A percentile compares a stretch with the other conserved stretches of the same genome.
These are phyloP conservation scores for Fagus crenata DNA, from an alignment of 306 rosid genomes.

Conservation along the genomic window DNA sequence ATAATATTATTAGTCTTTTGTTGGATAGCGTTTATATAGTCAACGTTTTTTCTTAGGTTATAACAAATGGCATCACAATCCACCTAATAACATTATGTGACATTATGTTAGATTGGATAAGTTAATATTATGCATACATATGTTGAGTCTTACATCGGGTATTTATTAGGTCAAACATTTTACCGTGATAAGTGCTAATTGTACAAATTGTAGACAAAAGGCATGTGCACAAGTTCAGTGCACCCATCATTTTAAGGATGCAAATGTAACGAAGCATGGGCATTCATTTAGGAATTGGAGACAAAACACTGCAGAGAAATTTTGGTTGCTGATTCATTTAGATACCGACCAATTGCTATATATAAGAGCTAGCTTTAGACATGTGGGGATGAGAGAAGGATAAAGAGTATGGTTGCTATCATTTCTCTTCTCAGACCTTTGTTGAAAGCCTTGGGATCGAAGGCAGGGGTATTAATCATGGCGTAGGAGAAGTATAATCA, in stretches of 20 bases:
- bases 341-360: slow-evolving; percentile 21
- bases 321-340: neutral
- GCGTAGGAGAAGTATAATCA: slow-evolving; percentile 46
- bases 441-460: slow-evolving; percentile 76
- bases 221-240: neutral
- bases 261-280: neutral
- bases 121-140: too few species aligned
- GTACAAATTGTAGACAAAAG: neutral
- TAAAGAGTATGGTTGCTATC: slow-evolving; percentile 54
- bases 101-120: too few species aligned
- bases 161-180: too few species aligned
- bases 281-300: slow-evolving; percentile 1
- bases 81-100: too few species aligned
- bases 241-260: neutral
- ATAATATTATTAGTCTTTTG: too few species aligned
- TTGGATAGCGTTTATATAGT: too few species aligned
- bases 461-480: slow-evolving; percentile 66
- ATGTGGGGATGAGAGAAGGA: slow-evolving; percentile 33
- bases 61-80: too few species aligned
- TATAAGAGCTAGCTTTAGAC: slow-evolving; percentile 5
- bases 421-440: slow-evolving; percentile 47
- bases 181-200: too few species aligned
- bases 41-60: too few species aligned
- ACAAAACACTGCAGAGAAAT: neutral
- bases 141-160: too few species aligned